Evolutionary conservation across 2,329 filamentous ascomycete genomes (phyloP), one percentile per base, ranked within the genome.

Genomic region (Monosporascus sp.): DNA sequence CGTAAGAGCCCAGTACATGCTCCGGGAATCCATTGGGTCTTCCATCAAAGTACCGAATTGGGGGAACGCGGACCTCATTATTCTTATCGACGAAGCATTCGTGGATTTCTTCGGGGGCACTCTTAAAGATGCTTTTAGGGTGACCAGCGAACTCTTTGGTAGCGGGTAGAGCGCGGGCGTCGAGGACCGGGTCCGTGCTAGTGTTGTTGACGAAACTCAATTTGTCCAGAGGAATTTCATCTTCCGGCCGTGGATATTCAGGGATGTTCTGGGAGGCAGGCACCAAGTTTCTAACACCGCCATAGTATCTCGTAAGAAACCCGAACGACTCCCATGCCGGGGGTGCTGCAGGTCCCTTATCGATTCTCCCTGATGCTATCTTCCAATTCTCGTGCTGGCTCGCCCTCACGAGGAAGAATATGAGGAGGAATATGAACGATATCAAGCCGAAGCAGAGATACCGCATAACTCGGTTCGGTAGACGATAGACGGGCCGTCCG

Each of bases 281-380:
- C 0, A 89, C 82, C 56, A 99, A 66, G 0, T 81, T 87, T 58
- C 86, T 80, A 54, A 99, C 79, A 1, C 94, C 94, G 15, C 91
- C 93, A 68, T 97, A 94, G 68, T 97, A 99, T 57, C 92, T 81
- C 55, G 86, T 87, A 56, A 99, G 70, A 64, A 96, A 95, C 0
- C 85, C 83, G 66, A 96, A 97, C 9, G 80, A 82, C 67, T 96
- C 89, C 91, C 92, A 97, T 5, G 81, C 71, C 0, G 85, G 83
- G 14, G 89, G 88, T 20, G 84, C 81, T 0, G 81, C 70, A 0
- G 83, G 78, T 14, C 79, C 62, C 6, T 63, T 67, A 14, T 67
- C 63, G 5, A 72, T 67, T 48, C 67, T 68, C 53, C 75, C 79
- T 58, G 84, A 83, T 17, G 82, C 79, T 27, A 87, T 73, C 55